phyloP scores from a whole-genome alignment of 2,329 filamentous ascomycete genomes.

The Ceratocystis destructans region DNA sequence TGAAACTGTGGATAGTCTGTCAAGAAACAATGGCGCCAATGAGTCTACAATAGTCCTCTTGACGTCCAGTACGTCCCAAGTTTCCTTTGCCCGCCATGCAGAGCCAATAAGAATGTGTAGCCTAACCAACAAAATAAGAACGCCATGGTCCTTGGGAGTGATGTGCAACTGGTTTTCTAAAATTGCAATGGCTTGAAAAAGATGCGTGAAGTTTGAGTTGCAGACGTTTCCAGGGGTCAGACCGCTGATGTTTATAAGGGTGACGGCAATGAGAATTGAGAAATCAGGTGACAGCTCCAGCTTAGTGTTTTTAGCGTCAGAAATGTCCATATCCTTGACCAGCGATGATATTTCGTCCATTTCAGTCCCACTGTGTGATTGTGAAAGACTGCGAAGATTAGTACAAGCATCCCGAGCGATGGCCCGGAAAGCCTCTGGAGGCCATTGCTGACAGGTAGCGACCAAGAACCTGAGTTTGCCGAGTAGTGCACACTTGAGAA shows the following conservation, averaged over 20 bases:
- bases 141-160: conserved; percentile 33
- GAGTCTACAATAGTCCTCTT: conserved; percentile 47
- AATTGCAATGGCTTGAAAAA: conserved; percentile 37
- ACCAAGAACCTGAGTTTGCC: conserved; percentile 26
- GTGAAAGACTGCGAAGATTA: conserved; percentile 11
- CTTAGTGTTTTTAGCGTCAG: conserved; percentile 13
- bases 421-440: conserved; percentile 26
- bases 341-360: conserved; percentile 12
- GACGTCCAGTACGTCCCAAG: conserved; percentile 40
- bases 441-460: conserved; percentile 35
- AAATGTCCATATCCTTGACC: conserved; percentile 11
- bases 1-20: conserved; percentile 39
- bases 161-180: conserved; percentile 37
- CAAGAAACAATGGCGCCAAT: conserved; percentile 40
- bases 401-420: conserved; percentile 24
- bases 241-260: conserved; percentile 14
- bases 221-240: conserved; percentile 5
- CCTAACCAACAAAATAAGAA: conserved; percentile 38
- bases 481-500: conserved; percentile 11
- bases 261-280: conserved; percentile 17
- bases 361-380: conserved; percentile 18
- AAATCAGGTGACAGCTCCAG: conserved; percentile 19
- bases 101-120: conserved; percentile 40
- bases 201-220: conserved; percentile 20
- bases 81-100: conserved; percentile 32